A percentile compares a stretch with the other conserved stretches of the same genome.
phyloP scores from a whole-genome alignment of 2,329 filamentous ascomycete genomes.

The Acephala macrosclerotiorum region DNA sequence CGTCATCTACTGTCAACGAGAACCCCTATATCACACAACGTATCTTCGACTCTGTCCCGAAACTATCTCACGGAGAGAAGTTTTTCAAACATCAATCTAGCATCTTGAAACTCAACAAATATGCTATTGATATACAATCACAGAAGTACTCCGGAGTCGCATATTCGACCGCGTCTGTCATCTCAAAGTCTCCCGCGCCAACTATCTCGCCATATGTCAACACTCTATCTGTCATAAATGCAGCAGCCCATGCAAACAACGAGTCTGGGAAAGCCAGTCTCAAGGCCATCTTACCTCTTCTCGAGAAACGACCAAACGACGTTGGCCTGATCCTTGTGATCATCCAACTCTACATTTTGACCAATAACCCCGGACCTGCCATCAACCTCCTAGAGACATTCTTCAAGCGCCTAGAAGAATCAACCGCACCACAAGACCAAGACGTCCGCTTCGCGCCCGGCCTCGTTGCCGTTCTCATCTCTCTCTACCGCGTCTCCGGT shows the following conservation, averaged over 20 bases:
- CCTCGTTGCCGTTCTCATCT: slow-evolving; percentile 79
- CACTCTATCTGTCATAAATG: slow-evolving; percentile 69
- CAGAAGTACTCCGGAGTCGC: slow-evolving; percentile 72
- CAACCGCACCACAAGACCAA: slow-evolving; percentile 60
- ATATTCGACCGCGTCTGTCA: slow-evolving; percentile 52
- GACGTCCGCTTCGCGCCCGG: slow-evolving; percentile 85
- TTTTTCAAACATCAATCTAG: slow-evolving; percentile 76
- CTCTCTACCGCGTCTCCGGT: slow-evolving; percentile 79
- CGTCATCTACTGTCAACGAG: slow-evolving; percentile 49
- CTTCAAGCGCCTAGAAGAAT: slow-evolving; percentile 73
- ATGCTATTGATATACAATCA: slow-evolving; percentile 69
- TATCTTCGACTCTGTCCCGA: slow-evolving; percentile 61
- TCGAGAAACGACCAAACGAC: slow-evolving; percentile 79
- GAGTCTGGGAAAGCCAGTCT: slow-evolving; percentile 71
- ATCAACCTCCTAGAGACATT: slow-evolving; percentile 79
- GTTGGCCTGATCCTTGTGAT: slow-evolving; percentile 82
- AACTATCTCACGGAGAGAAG: slow-evolving; percentile 63
- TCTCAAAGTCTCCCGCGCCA: slow-evolving; percentile 54
- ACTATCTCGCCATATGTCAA: slow-evolving; percentile 59
- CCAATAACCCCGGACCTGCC: slow-evolving; percentile 75
- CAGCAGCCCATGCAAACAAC: slow-evolving; percentile 75
- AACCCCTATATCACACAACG: slow-evolving; percentile 77
- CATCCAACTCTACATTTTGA: slow-evolving; percentile 80
- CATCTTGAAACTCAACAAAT: slow-evolving; percentile 67
- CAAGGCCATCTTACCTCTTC: slow-evolving; percentile 71